Base-by-base conservation (phyloP, 805 yeast species). In the Sugiyamaella qingdaonensis region DNA sequence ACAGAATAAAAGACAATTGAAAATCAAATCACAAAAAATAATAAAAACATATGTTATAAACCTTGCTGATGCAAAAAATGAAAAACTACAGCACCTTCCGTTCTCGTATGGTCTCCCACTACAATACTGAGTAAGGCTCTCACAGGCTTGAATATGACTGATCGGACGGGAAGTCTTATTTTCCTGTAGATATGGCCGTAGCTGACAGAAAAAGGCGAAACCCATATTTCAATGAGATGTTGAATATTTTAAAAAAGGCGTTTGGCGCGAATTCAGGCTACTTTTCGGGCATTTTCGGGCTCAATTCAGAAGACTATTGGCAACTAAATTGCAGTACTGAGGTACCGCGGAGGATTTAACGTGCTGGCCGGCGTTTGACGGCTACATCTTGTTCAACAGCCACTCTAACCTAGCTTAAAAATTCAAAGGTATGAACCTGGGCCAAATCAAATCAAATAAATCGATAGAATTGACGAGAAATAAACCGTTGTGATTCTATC, bases 111-210 rank as follows among this genome's bases (percentile, higher is more conserved):
- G 43, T 39, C 43, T 39, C 78, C 79, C 78, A 75, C 78, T 71
- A 73, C 73, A 73, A 73, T 75, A 74, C 79, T 75, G 77, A 72
- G 78, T 74, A 76, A 72, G 77, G 78, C 79, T 73, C 79, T 75
- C 74, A 74, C 77, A 75, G 71, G 79, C 75, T 74, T 74, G 74
- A 76, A 78, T 75, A 74, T 77, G 73, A 77, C 74, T 75, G 79
- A 74, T 75, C 79, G 78, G 79, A 75, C 79, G 79, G 79, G 78
- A 75, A 76, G 75, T 77, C 78, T 78, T 76, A 78, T 76, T 75
- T 76, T 76, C 79, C 72, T 74, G 78, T 75, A 72, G 79, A 73
- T 76, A 74, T 75, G 79, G 79, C 78, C 79, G 78, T 77, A 75
- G 74, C 78, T 77, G 75, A 19, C 1, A 14, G 43, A n/a, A 4